Evolutionary conservation across 176 grass and related monocot genomes (phyloP).

Genomic region (Oryza brachyantha): DNA sequence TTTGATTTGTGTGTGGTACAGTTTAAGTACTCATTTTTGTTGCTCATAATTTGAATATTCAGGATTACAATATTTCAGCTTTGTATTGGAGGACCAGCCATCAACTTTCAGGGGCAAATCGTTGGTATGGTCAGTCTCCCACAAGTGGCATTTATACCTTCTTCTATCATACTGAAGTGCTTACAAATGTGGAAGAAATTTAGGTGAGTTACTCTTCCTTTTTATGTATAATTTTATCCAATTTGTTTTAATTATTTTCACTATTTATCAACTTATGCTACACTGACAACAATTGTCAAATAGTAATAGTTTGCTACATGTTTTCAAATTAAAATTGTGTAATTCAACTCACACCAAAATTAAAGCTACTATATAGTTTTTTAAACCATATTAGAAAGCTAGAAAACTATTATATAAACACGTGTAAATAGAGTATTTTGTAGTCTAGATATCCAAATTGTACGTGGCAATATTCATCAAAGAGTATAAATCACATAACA

Average conservation of each 20-base stretch:
- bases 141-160: neutral
- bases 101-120: neutral
- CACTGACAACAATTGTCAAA: too few relatives aligned
- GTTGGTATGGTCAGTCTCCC: neutral
- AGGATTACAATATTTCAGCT: neutral
- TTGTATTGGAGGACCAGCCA: neutral
- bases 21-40: neutral
- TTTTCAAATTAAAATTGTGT: too few relatives aligned
- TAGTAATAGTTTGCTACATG: neutral
- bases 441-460: too few relatives aligned
- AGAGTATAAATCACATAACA: too few relatives aligned
- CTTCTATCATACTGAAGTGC: neutral
- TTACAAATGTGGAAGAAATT: neutral
- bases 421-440: too few relatives aligned
- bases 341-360: too few relatives aligned
- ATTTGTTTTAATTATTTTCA: neutral
- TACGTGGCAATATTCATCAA: too few relatives aligned
- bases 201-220: neutral
- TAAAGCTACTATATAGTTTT: too few relatives aligned
- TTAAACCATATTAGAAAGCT: too few relatives aligned
- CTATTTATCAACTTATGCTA: neutral
- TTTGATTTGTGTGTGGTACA: neutral
- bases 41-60: neutral
- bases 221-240: neutral
- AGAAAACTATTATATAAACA: too few relatives aligned